Conservation (phyloP, 2,329 filamentous ascomycete genomes). For the Phialocephala sp. region DNA sequence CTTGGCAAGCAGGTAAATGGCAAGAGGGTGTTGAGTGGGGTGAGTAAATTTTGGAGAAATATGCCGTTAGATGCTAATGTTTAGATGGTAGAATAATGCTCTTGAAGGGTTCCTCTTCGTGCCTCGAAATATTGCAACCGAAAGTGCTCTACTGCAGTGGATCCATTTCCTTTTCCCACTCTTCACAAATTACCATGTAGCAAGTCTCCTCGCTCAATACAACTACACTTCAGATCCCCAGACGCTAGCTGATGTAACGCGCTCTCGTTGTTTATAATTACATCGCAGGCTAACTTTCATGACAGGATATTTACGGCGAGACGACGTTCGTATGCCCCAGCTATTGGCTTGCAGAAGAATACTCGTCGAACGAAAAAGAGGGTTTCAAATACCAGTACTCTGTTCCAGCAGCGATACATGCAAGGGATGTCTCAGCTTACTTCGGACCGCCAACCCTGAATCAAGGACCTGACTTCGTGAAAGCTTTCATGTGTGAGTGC, state of each 20-base stretch:
- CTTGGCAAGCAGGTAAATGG: neutral
- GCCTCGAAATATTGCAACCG: neutral
- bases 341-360: neutral
- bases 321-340: neutral
- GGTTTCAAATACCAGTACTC: conserved; percentile 2
- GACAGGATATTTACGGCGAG: neutral
- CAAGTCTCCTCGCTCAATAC: neutral
- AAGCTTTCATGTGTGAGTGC: neutral
- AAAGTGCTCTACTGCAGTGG: neutral
- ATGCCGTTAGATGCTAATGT: neutral
- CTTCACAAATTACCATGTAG: neutral
- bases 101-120: neutral
- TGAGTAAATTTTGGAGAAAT: neutral
- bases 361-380: neutral
- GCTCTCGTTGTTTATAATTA: neutral
- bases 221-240: neutral
- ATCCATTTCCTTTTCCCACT: neutral
- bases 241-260: neutral
- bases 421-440: neutral
- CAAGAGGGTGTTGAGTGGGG: neutral
- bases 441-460: neutral
- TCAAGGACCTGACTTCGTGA: neutral
- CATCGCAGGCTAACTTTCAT: neutral
- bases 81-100: neutral
- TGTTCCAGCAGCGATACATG: neutral